Evolutionary conservation across 225 moss, liverwort and hornwort species (phyloP), one percentile per base, ranked within the genome.

Genomic region (Asterella californica): DNA sequence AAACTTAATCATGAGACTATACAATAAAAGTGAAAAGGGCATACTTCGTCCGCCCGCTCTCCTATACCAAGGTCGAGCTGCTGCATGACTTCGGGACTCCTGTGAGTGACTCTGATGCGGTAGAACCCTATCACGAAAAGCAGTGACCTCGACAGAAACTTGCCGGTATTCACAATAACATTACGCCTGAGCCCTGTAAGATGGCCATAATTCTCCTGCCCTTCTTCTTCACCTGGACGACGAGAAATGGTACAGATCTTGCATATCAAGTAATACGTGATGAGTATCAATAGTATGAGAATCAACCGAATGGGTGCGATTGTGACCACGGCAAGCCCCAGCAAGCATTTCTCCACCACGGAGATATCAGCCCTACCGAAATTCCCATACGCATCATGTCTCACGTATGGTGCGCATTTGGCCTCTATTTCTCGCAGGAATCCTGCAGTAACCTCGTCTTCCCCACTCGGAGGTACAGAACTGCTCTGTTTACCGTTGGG

Each of bases 121-220:
- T 99, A 42, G 81, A 95, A 99, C n/a, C 99, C 99, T 71, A 90
- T 83, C 53, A 86, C 81, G 75, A 99, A 95, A 55, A 99, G 75
- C 86, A 95, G 82, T 0, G 85, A 61, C 54, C 99, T 88, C 9
- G 95, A 88, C 76, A 95, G 84, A 83, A 90, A 95, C 45, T 92
- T 88, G 36, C 99, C 95, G 21, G 90, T 88, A 30, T 90, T 77
- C 37, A 99, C 92, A 68, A 99, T 90, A 48, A 99, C 87, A 22
- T 82, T 84, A 59, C 99, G 99, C 76, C 99, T 86, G 50, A 42
- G 42, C 42, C 42, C 42, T 50, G 85, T 92, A 82, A 99, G 90
- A 76, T 93, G 88, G 64, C 90, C 88, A 85, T 92, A 99, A 78
- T 93, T 92, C 80, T 99, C 95, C 76, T 95, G 95, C 55, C 99